Evolutionary conservation across 83 land plant species (phyloP).

Genomic region (Picea abies): DNA sequence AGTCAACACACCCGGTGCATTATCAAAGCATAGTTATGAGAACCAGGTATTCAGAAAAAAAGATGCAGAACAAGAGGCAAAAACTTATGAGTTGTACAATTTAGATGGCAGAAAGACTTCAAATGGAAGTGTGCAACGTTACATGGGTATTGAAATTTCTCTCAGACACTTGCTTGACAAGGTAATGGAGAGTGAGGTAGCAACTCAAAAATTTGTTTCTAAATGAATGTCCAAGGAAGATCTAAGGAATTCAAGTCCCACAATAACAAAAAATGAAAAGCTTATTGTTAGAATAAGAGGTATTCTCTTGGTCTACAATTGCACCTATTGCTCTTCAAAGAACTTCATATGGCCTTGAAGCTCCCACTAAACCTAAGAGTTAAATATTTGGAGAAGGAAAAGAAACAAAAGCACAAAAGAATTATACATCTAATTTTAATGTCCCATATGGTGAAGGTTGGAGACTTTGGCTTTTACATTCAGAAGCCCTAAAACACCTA

Average conservation of each 20-base stretch:
- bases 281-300: conserved; percentile 41
- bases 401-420: conserved; percentile 20
- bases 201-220: not conserved
- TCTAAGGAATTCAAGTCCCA: not conserved
- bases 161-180: conserved; percentile 40
- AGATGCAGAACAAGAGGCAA: not conserved
- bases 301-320: conserved; percentile 50
- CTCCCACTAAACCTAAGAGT: conserved; percentile 37
- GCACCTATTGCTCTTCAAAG: conserved; percentile 54
- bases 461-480: too few relatives aligned
- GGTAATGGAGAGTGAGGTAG: conserved; percentile 55
- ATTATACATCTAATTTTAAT: too few relatives aligned
- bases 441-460: too few relatives aligned
- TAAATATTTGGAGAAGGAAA: conserved; percentile 46
- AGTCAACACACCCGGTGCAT: too few relatives aligned
- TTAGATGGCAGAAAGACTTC: not conserved
- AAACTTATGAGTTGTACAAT: not conserved
- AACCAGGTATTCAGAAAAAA: too few relatives aligned
- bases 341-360: conserved; percentile 48
- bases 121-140: not conserved
- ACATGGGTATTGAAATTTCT: conserved; percentile 30
- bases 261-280: conserved; percentile 52
- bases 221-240: too few relatives aligned
- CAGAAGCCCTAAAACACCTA: too few relatives aligned
- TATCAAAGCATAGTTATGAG: too few relatives aligned